Base-by-base conservation (phyloP, 2,329 filamentous ascomycete species). In the Pseudogymnoascus sp. region DNA sequence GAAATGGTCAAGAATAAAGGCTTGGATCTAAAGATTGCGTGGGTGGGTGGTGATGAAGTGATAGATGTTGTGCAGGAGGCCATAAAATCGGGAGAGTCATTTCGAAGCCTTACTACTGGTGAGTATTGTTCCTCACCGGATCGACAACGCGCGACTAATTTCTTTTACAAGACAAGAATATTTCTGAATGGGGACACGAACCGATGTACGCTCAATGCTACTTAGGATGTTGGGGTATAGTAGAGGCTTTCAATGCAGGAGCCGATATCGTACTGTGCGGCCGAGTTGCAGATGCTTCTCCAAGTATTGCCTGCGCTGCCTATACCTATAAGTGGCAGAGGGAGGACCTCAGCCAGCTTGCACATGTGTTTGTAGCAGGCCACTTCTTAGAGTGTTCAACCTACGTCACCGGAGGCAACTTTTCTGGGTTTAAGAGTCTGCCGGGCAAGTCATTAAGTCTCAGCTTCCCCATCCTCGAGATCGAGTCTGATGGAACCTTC, bases 181-280 rank as follows among this genome's bases (percentile, higher is more conserved):
- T 61, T 42, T 31, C 31, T 16, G 31, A 38, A 31, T 61, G 28
- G 59, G 37, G 28, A 25, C 21, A 61, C 18, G 59, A 68, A 25
- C 66, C 68, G 16, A 63, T 68, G 1, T 62, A 61, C 16, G 68
- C 70, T 9, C 65, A 70, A 38, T 64, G 62, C 42, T 72, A 72
- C 64, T 71, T 79, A 0, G 77, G 77, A 0, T 76, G 72, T 5
- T 65, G 73, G 38, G 77, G 75, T 8, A 76, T 79, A 59, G 23
- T n/a, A 18, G 28, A 16, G 59, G 59, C 36, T 5, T 31, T 42
- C 23, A 61, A 31, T 61, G 73, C 72, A 1, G 72, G 72, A 61
- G 76, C 74, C 5, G 76, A 78, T 64, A 78, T 79, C 63, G 75
- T 79, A 21, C 70, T 79, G 34, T 78, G 76, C 64, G 77, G 77